These are phyloP conservation scores for Solanum chiquidenum DNA, from an alignment of 257 asterid species.

Conservation along the genomic window DNA sequence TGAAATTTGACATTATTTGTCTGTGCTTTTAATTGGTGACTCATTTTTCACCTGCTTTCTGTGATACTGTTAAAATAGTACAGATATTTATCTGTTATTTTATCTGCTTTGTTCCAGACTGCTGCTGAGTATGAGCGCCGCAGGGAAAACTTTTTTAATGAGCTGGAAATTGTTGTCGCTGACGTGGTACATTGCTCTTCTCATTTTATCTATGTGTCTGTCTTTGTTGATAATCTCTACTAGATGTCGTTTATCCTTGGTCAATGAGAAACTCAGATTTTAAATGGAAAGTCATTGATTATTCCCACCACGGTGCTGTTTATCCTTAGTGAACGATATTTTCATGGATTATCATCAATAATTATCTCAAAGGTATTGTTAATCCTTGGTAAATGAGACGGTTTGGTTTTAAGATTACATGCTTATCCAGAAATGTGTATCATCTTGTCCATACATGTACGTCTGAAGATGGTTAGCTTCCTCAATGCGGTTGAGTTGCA, in stretches of 20 bases:
- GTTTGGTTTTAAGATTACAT: background rate
- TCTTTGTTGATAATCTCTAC: background rate
- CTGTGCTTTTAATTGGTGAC: background rate
- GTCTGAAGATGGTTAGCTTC: background rate
- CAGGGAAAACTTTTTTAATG: constrained; percentile 81
- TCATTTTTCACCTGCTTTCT: background rate
- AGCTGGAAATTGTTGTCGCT: constrained; percentile 77
- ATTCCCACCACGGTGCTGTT: background rate
- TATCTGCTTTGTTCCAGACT: constrained; percentile 33
- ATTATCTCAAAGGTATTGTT: background rate
- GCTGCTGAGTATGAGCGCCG: constrained; percentile 83
- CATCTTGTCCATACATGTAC: background rate
- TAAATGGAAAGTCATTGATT: background rate
- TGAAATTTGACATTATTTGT: background rate
- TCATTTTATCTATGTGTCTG: background rate
- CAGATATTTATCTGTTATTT: background rate
- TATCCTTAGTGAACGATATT: background rate
- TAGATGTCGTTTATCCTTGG: background rate
- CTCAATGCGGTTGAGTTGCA: background rate
- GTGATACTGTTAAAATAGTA: background rate
- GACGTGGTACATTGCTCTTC: constrained; percentile 62
- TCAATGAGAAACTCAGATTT: background rate
- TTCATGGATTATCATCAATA: background rate
- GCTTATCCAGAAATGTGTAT: background rate
- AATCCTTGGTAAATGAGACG: background rate